Percentiles rank a stretch among this genome's conserved stretches.
These are phyloP conservation scores for Isabelozyma heimii DNA, from an alignment of 805 yeast genomes.

Conservation along the genomic window DNA sequence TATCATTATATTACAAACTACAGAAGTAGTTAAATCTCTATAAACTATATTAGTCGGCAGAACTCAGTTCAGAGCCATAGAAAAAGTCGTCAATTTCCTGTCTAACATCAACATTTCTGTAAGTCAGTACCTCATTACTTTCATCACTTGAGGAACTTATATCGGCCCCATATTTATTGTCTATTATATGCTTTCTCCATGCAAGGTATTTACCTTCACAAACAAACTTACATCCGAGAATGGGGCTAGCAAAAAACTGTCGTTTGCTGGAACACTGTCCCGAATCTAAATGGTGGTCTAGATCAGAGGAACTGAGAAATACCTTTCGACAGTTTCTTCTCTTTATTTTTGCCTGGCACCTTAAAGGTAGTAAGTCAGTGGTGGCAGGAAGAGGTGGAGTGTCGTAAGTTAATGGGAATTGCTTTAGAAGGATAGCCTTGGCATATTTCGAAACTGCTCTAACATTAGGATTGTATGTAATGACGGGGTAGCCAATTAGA, in stretches of 20 bases:
- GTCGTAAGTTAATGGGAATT: slow-evolving; percentile 20
- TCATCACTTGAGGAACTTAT: too few species aligned
- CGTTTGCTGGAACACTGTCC: slow-evolving; percentile 23
- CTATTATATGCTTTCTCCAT: slow-evolving; percentile 28
- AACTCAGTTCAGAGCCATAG: neutral
- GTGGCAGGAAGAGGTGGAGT: slow-evolving; percentile 22
- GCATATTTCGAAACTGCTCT: slow-evolving; percentile 1
- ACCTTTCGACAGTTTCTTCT: slow-evolving; percentile 11
- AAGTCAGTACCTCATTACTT: too few species aligned
- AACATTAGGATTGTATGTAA: neutral
- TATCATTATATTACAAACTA: too few species aligned
- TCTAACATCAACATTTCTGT: neutral
- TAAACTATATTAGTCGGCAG: neutral
- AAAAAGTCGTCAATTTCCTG: neutral
- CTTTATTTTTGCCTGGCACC: slow-evolving; percentile 8
- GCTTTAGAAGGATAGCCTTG: slow-evolving; percentile 4
- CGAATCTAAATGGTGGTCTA: slow-evolving; percentile 16
- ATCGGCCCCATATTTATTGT: slow-evolving; percentile 9
- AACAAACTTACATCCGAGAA: slow-evolving; percentile 39
- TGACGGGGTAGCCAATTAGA: slow-evolving; percentile 24
- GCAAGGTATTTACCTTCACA: slow-evolving; percentile 30
- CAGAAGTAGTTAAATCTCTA: neutral
- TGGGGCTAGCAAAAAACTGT: slow-evolving; percentile 36
- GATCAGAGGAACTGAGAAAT: slow-evolving; percentile 14
- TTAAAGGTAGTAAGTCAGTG: slow-evolving; percentile 12